Base-by-base conservation (phyloP, 257 asterid genomes). In the Cordia subcordata region DNA sequence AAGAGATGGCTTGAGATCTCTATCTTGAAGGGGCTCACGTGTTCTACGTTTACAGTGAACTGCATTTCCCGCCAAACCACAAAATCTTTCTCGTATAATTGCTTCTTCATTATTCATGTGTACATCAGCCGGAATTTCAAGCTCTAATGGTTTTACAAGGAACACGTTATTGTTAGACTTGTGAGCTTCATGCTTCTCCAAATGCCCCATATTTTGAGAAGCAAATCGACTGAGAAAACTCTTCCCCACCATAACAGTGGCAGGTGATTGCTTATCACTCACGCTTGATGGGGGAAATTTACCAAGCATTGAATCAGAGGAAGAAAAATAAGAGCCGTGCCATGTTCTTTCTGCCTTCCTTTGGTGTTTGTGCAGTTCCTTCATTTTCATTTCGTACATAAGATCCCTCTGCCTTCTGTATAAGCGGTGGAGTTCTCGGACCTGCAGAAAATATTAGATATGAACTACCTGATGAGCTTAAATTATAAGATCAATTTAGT, bases 381-480 rank as follows among this genome's bases (percentile, higher is more conserved):
- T 57, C 53, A 70, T 71, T 69, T 57, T 77, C 56, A 75, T 63
- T 57, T 73, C 84, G 18, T 64, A 75, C 94, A 82, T 84, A 74
- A 89, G 80, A 72, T 84, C 91, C 53, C 56, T 75, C 53, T 89
- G 96, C 49, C 81, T 80, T 64, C 75, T 72, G 61, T 83, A 84
- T 38, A 89, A 74, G 42, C 91, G 91, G 79, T 89, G 96, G 72
- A 89, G 89, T 67, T 89, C 96, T 70, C 65, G 89, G 65, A 82
- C 78, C 96, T 89, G 85, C 63, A 73, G 53, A 14, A 47, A 19
- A 17, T 19, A 47, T 47, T 3, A 47, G 4, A 47, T 42, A 8
- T 16, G 45, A 52, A 57, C 57, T 27, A 27, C 6, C 6, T 27
- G 35, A 27, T 27, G 35, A 27, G 35, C 35, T 27, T 27, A 27